Evolutionary conservation across 768 basidiomycete species (phyloP).

Genomic region (Agaricus blazei): DNA sequence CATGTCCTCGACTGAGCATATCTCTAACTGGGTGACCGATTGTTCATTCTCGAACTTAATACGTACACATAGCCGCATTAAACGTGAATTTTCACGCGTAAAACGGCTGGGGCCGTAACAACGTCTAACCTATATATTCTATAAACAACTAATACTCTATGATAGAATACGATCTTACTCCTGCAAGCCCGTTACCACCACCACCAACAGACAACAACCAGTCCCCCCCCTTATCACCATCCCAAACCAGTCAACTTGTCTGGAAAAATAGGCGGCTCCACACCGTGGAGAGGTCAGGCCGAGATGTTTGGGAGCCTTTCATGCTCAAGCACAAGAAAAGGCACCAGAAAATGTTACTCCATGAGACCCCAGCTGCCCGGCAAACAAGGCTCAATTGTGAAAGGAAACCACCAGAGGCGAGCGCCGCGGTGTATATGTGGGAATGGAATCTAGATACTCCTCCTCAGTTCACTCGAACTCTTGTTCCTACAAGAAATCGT

Average conservation of each 20-base stretch:
- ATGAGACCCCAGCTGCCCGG: background rate
- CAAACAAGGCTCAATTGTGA: too few species aligned
- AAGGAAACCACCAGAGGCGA: too few species aligned
- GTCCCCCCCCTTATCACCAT: background rate
- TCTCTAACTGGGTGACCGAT: too few species aligned
- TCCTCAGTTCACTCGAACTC: background rate
- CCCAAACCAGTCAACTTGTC: background rate
- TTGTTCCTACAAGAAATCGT: background rate
- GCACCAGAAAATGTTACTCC: background rate
- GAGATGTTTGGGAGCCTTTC: background rate
- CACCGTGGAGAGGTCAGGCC: background rate
- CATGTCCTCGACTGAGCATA: too few species aligned
- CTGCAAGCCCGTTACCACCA: background rate
- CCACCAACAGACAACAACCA: background rate
- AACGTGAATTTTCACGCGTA: too few species aligned
- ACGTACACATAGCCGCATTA: too few species aligned
- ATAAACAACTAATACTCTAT: background rate
- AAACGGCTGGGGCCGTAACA: too few species aligned
- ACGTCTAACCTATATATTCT: background rate
- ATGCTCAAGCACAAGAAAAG: background rate
- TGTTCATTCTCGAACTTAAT: too few species aligned
- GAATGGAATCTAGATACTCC: background rate
- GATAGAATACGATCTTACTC: background rate
- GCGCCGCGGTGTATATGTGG: background rate
- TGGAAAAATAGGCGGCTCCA: too few species aligned